Evolutionary conservation across 768 basidiomycete genomes (phyloP), one percentile per base, ranked within the genome.

Genomic region (Tremella mesenterica): DNA sequence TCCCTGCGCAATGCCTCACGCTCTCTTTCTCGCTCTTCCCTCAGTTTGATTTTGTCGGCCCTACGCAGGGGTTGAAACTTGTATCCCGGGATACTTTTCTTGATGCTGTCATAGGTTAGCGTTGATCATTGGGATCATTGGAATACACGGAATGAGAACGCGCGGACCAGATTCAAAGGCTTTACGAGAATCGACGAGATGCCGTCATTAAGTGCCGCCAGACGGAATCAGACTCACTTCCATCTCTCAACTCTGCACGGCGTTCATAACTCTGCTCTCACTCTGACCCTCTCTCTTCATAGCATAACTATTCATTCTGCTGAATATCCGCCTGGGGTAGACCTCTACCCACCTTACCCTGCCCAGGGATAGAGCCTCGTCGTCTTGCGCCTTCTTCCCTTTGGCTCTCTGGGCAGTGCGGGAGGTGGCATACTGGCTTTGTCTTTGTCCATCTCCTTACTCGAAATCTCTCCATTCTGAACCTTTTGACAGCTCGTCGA

Each of bases 271-370:
- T 20, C 57, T 73, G 60, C 77, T 80, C 53, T 81, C 77, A 0
- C 72, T 73, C 1, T 76, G 73, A 0, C 73, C 43, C 63, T 84
- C 84, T 18, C 74, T 72, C 61, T 72, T 81, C 87, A 86, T 88
- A 78, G 83, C 76, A 4, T 67, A 45, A 9, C 82, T 78, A 52
- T 88, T 82, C 18, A 79, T 56, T 58, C 79, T 80, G 43, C 85
- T 87, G 45, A n/a, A 86, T 78, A 16, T 79, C 77, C 3, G 81
- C 80, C 67, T 87, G 86, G 5, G 80, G 71, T 5, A 74, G 48
- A 33, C 77, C 74, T 74, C 41, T 70, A 67, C 65, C 67, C 1
- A 52, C 58, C 56, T 62, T 65, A 14, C 63, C 65, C 8, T 53
- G 39, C 57, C 63, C n/a, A 63, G 49, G 44, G 36, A 49, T 23